Base-by-base conservation (phyloP, 2,329 filamentous ascomycete genomes). In the Sporothrix sp. region DNA sequence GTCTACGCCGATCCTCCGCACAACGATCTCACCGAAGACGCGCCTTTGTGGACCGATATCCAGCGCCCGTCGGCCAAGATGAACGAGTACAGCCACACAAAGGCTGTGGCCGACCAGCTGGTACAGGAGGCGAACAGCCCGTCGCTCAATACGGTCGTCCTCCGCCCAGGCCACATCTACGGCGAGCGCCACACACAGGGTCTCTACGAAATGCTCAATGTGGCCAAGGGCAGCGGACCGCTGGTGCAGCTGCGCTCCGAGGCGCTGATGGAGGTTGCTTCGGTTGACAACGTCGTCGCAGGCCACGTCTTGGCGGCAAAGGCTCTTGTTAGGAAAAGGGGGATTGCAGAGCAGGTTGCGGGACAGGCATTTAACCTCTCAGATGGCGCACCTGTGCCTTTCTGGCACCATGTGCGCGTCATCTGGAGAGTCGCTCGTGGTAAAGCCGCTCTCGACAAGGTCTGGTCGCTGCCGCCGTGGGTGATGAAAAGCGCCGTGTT, bases 341-440 rank as follows among this genome's bases (percentile, higher is more conserved):
- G 6, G 59, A 58, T 7, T 56, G 50, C 13, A 0, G 55, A 52
- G 1, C 55, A 51, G 10, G 59, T 66, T 0, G 62, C 59, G 0
- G 65, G 67, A 7, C 59, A 68, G 52, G 62, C 59, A 0, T 68
- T 67, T 56, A 67, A 66, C 13, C 3, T 48, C 25, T 48, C 46
- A 48, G 66, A 69, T 35, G 62, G 62, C 0, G 44, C 56, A 1
- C 61, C 60, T 0, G 50, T 65, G 7, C 46, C 46, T 4, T 48
- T 48, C 36, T 48, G 46, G 46, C 46, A 48, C 27, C 62, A 65
- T 9, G 56, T 58, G 1, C 46, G 52, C 3, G 14, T 60, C 1
- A 59, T 63, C 2, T 65, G 61, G 59, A 46, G 47, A 4, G 50
- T 55, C 10, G 60, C 53, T 0, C 47, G 58, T 0, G 58, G 58